A percentile compares a stretch with the other conserved stretches of the same genome.
phyloP scores from a whole-genome alignment of 176 grass and related monocot genomes.

The Rhynchospora tenuis region DNA sequence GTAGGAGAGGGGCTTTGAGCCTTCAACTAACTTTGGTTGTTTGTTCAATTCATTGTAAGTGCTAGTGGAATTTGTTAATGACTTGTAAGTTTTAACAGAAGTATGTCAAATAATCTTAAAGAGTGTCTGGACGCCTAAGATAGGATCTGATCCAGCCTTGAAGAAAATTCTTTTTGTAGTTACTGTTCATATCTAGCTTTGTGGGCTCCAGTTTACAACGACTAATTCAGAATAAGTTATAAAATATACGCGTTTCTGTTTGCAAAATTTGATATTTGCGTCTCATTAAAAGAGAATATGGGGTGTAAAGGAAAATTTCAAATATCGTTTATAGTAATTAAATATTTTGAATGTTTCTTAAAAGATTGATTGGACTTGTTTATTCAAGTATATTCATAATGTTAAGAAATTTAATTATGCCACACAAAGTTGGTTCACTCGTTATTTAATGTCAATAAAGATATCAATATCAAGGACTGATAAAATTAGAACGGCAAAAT shows the following conservation, averaged over 20 bases:
- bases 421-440: background rate
- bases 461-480: background rate
- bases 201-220: background rate
- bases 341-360: background rate
- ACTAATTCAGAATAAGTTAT: background rate
- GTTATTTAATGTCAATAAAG: background rate
- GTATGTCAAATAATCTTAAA: too few relatives aligned
- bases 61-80: too few relatives aligned
- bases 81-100: too few relatives aligned
- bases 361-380: background rate
- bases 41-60: too few relatives aligned
- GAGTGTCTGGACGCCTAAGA: too few relatives aligned
- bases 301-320: background rate
- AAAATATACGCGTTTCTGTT: background rate
- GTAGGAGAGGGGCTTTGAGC: too few relatives aligned
- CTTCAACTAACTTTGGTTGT: too few relatives aligned
- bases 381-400: background rate
- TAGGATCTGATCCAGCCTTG: too few relatives aligned
- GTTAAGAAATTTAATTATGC: background rate
- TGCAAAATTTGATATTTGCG: background rate
- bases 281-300: background rate
- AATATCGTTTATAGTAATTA: background rate
- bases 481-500: background rate
- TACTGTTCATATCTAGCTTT: too few relatives aligned
- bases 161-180: too few relatives aligned